Evolutionary conservation across 306 rosid species (phyloP), one percentile per base, ranked within the genome.

Genomic region (Mucuna pruriens): DNA sequence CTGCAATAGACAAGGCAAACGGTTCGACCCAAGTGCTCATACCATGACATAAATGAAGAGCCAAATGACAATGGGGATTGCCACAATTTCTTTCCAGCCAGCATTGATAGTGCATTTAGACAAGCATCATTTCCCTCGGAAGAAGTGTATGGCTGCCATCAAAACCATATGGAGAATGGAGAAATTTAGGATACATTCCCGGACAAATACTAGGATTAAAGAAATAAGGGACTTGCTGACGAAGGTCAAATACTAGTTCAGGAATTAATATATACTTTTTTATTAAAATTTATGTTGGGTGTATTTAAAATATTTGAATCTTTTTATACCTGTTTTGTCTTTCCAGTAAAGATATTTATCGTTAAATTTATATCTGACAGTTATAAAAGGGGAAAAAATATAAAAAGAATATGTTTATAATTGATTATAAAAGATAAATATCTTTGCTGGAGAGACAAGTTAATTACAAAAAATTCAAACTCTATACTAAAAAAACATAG

Each of bases 11-110:
- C 5, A 10, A 90, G 86, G 78, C 98, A 94, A 31, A 89, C 87
- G 6, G 88, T 86, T 78, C 97, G 91, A 70, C 97, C 93, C 71
- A 93, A 63, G 70, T 93, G 98, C 82, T 91, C 98, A 75, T 93
- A 91, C 98, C 98, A 91, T 46, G 98, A 90, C 97, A 93, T 90
- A 22, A 91, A 86, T 57, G 97, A 83, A 65, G 91, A 75, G 52
- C 90, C 92, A 72, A 90, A 90, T 82, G 84, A 46, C 33, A 88
- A 17, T 23, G 91, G 93, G 8, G 97, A 92, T n/a, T n/a, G n/a
- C 98, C 97, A 90, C 65, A 93, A 58, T 75, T 77, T 88, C 91
- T 76, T 93, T 23, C 77, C 83, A 15, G 89, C 94, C 39, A 93
- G 74, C 49, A 75, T 87, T 40, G 82, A 77, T 17, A 93, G 92